Base-by-base conservation (phyloP, 208 protist genomes). In the Wallacemonas sp. region DNA sequence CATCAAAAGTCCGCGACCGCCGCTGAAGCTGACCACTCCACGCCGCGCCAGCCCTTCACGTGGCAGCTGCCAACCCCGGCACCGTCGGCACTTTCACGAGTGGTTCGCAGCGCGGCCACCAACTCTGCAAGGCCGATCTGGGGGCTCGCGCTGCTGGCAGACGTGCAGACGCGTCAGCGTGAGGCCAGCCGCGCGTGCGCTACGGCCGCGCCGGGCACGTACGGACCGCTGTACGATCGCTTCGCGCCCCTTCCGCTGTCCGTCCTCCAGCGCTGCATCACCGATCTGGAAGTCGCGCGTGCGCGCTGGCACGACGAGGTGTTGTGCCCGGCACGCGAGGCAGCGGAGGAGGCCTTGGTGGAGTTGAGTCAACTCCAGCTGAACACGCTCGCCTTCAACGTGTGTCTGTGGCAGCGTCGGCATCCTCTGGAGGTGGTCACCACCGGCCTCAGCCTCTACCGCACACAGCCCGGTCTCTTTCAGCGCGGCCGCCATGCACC, bases 331-430 rank as follows among this genome's bases (percentile, higher is more conserved):
- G 39, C 44, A 26, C 44, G 55, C 3, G 33, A 18, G 4, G 59
- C 48, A 1, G 57, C 69, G 2, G 14, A 28, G 12, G 49, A 74
- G 39, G 36, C 46, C 22, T 54, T 55, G 28, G 55, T 57, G 1
- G 25, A 41, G 25, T n/a, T 57, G 5, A 31, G 23, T 18, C 28
- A 57, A 3, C 48, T 66, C 23, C n/a, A 52, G 32, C 33, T 55
- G 18, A 81, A 88, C 61, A 54, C 61, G 38, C 62, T 84, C 1
- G 69, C 83, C 4, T 90, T 77, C 45, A 76, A 90, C 63, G 66
- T 93, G 41, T 81, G 72, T 38, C 77, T 89, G 36, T 94, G 88
- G 86, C 88, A 94, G 68, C 76, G 88, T 8, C 81, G 82, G 0
- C 74, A 89, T 61, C 88, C 88, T 28, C 67, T 92, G 0, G 69